These are phyloP conservation scores for Fomitiporia mediterranea DNA, from an alignment of 1,284 basidiomycete genomes.

Conservation along the genomic window DNA sequence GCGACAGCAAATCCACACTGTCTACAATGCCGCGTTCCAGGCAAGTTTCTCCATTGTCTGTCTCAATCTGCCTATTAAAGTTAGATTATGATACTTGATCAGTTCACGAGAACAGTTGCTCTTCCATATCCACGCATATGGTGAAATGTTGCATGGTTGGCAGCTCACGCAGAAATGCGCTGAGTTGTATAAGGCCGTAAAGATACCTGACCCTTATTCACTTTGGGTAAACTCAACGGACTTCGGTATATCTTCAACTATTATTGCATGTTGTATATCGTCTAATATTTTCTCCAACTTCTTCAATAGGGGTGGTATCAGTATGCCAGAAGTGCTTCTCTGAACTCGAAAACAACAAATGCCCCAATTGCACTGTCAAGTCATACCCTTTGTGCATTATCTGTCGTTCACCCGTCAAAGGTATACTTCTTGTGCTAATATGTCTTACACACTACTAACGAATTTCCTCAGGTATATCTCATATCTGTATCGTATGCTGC, in stretches of 20 bases:
- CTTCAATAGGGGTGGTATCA: neutral
- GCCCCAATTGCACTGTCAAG: conserved; percentile 45
- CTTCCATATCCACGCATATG: conserved; percentile 64
- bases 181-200: conserved; percentile 63
- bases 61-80: no score
- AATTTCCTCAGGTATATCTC: conserved; percentile 55
- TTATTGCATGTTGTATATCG: neutral
- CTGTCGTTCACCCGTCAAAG: conserved; percentile 76
- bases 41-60: no score
- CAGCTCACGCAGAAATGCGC: conserved; percentile 61
- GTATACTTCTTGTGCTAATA: conserved; percentile 34
- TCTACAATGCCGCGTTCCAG: neutral
- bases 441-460: neutral
- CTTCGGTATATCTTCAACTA: conserved; percentile 26
- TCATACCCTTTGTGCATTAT: conserved; percentile 57
- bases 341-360: conserved; percentile 35
- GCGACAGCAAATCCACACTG: neutral
- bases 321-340: conserved; percentile 12
- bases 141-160: conserved; percentile 71
- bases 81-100: no score
- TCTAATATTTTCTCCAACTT: neutral
- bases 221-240: conserved; percentile 30
- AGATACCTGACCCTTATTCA: conserved; percentile 21
- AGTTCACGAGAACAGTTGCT: conserved; percentile 37
- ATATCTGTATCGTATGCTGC: conserved; percentile 58